Base-by-base conservation (phyloP, 352 stramenopile species). In the Globisporangium abappressorium region DNA sequence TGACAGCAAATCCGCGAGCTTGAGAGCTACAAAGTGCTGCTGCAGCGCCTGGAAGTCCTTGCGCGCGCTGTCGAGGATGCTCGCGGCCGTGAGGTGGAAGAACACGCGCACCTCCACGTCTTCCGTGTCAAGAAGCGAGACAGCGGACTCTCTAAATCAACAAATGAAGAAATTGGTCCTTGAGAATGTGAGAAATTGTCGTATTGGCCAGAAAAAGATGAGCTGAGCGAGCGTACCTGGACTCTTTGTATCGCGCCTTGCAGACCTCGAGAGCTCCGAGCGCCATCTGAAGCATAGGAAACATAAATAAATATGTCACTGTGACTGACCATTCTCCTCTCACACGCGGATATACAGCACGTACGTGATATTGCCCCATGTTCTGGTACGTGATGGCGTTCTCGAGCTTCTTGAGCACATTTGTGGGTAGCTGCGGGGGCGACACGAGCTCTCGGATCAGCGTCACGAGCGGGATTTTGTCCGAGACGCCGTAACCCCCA, bases 371-470 rank as follows among this genome's bases (percentile, higher is more conserved):
- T 61, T 91, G 84, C 5, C 63, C 70, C 53, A 74, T 76, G 62
- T 91, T 93, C 62, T 93, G 85, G 57, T 85, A 89, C 26, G 82
- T 85, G 56, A 93, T 68, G 1, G 75, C 77, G 58, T 73, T 75
- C 66, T 90, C 80, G 15, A 93, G 69, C 55, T 81, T 68, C 15
- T 83, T 76, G 34, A 85, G 71, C 9, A 85, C 69, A 18, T 76
- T 73, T 20, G 62, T 12, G 18, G 79, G 70, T 24, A 91, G 61
- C 0, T 65, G 41, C 12, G 85, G 82, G 22, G 84, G 80, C 22
- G 82, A 74, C 1, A 85, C 49, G 54, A 90, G 63, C 38, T 91
- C 85, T 33, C 73, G 76, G 34, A 93, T 90, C 64, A 93, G 78
- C 11, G 77, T 69, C 18, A 91, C 73, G 26, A 79, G 71, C 2